phyloP scores from a whole-genome alignment of 805 yeast species.

The Komagataella populi region DNA sequence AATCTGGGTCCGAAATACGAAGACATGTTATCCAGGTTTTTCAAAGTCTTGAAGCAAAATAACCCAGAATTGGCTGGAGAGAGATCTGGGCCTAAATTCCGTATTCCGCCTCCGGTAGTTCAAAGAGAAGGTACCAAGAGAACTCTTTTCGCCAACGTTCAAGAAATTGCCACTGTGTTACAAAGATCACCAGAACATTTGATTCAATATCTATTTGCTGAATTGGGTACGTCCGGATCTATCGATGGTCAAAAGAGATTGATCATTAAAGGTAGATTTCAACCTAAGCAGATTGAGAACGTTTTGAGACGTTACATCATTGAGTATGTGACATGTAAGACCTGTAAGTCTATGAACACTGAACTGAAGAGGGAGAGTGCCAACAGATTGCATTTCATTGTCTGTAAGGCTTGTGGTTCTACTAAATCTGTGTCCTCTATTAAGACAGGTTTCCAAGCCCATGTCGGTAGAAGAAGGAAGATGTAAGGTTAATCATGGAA shows the following conservation, averaged over 20 bases:
- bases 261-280: constrained; percentile 96
- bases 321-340: constrained; percentile 97
- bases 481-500: constrained; percentile 9
- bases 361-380: constrained; percentile 90
- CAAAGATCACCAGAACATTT: constrained; percentile 96
- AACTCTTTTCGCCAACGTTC: constrained; percentile 91
- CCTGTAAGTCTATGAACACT: constrained; percentile 96
- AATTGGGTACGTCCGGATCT: constrained; percentile 98
- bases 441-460: constrained; percentile 99
- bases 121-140: constrained; percentile 96
- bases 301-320: constrained; percentile 91
- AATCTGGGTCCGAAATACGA: constrained; percentile 34
- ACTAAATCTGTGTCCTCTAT: constrained; percentile 93
- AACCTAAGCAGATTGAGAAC: constrained; percentile 93
- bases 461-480: constrained; percentile 81
- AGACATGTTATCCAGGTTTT: constrained; percentile 71
- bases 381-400: constrained; percentile 93
- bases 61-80: constrained; percentile 99
- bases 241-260: constrained; percentile 96
- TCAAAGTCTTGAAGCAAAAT: constrained; percentile 72
- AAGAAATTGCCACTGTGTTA: constrained; percentile 84
- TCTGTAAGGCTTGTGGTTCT: constrained; percentile 96
- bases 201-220: constrained; percentile 93
- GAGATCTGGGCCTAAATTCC: constrained; percentile 79
- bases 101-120: constrained; percentile 95